Conservation (phyloP, 305 asterid genomes). For the Stenogyne calaminthoides region DNA sequence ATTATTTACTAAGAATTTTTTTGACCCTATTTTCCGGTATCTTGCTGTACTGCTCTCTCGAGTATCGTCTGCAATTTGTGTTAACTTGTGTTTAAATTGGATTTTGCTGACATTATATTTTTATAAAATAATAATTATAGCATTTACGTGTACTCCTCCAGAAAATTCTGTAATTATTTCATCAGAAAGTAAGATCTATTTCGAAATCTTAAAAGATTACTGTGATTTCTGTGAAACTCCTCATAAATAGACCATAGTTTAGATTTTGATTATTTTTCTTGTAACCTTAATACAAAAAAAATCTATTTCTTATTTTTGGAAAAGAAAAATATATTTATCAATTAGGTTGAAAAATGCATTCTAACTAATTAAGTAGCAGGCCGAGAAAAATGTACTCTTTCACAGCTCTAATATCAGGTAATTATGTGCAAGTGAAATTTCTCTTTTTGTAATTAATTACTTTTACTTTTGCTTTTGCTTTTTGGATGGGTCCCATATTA, state of each 20-base stretch:
- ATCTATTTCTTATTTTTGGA: not conserved
- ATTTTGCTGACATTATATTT: not conserved
- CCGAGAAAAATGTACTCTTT: not conserved
- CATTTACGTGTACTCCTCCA: not conserved
- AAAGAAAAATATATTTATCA: not conserved
- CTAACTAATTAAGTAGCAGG: not conserved
- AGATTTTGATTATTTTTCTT: not conserved
- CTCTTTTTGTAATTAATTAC: not conserved
- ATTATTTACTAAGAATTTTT: constrained; percentile 22
- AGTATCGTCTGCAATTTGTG: not conserved
- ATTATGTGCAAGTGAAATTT: not conserved
- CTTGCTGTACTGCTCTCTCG: constrained; percentile 14
- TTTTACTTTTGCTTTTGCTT: constrained; percentile 31
- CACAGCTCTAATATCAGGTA: not conserved
- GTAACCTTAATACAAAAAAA: not conserved
- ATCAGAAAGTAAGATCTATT: not conserved
- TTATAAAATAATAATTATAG: not conserved
- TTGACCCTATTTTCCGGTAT: constrained; percentile 30
- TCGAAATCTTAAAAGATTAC: not conserved
- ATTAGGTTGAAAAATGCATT: not conserved
- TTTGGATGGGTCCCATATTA: constrained; percentile 33
- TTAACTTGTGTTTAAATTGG: not conserved
- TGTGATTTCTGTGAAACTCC: not conserved
- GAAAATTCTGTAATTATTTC: not conserved
- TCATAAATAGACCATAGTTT: not conserved